Percentiles rank a stretch among this genome's conserved stretches.
phyloP scores from a whole-genome alignment of 1,284 basidiomycete genomes.

The Ganoderma multipileum region DNA sequence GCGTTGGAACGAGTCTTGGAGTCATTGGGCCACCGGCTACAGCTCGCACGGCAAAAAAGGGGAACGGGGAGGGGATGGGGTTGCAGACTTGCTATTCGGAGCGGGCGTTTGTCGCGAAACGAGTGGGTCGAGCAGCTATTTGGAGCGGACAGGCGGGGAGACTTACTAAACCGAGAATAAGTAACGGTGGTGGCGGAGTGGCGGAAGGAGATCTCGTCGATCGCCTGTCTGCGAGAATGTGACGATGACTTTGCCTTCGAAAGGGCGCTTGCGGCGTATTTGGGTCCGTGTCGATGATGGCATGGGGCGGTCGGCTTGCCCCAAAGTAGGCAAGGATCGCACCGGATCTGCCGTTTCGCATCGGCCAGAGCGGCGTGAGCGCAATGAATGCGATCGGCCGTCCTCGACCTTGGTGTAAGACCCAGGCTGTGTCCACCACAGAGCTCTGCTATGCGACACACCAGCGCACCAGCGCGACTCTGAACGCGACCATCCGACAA shows the following conservation, averaged over 20 bases:
- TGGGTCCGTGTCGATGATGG: constrained; percentile 1
- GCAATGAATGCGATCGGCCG: background rate
- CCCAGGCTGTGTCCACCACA: background rate
- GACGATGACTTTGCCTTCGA: background rate
- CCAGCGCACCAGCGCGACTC: background rate
- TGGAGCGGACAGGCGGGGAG: background rate
- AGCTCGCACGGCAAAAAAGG: background rate
- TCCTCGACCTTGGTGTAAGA: background rate
- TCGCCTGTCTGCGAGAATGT: constrained; percentile 11
- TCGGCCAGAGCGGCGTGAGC: constrained; percentile 10
- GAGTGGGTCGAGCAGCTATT: constrained; percentile 23
- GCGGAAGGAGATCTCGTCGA: constrained; percentile 25
- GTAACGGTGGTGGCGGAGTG: constrained; percentile 3
- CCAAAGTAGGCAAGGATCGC: constrained; percentile 13
- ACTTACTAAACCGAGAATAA: background rate
- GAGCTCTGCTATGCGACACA: background rate
- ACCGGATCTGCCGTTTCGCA: constrained; percentile 18
- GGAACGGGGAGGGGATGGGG: background rate
- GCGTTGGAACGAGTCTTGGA: background rate
- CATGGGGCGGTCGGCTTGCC: constrained; percentile 21
- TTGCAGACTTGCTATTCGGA: background rate
- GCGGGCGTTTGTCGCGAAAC: background rate
- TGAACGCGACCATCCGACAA: background rate
- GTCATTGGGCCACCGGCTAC: background rate
- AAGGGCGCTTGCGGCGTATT: constrained; percentile 1